phyloP scores from a whole-genome alignment of 2,329 filamentous ascomycete species.

The Penicillium sp. region DNA sequence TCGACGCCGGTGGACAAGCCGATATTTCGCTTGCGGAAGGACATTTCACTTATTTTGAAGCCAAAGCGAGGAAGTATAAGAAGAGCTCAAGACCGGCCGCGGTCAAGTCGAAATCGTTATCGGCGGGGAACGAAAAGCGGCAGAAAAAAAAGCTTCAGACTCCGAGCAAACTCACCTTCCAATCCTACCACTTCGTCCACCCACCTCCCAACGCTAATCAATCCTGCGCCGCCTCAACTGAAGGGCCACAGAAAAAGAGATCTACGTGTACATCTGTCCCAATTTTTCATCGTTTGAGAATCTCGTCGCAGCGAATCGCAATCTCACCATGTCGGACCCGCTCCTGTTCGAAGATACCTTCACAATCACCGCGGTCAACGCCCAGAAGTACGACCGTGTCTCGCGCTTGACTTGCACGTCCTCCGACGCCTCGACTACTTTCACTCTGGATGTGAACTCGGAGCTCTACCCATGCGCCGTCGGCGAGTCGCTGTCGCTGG shows the following conservation, averaged over 20 bases:
- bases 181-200: constrained; percentile 14
- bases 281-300: constrained; percentile 1
- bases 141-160: constrained; percentile 31
- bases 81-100: neutral
- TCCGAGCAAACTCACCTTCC: constrained; percentile 21
- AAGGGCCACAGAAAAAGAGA: no score
- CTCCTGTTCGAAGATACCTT: constrained; percentile 94
- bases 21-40: constrained; percentile 66
- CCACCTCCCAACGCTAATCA: constrained; percentile 4
- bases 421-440: constrained; percentile 67
- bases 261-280: no score
- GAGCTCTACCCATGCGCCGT: constrained; percentile 78
- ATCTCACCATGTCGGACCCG: constrained; percentile 67
- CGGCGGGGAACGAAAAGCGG: constrained; percentile 26
- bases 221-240: no score
- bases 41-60: constrained; percentile 56
- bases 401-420: constrained; percentile 78
- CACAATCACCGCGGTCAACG: constrained; percentile 73
- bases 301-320: constrained; percentile 34
- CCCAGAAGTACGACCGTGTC: constrained; percentile 91
- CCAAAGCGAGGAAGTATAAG: no score
- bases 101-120: constrained; percentile 13
- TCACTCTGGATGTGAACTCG: constrained; percentile 89
- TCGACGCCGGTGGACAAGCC: constrained; percentile 48
- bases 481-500: constrained; percentile 74